These are phyloP conservation scores for Eucalyptus marginata DNA, from an alignment of 345 rosid species.

Conservation along the genomic window DNA sequence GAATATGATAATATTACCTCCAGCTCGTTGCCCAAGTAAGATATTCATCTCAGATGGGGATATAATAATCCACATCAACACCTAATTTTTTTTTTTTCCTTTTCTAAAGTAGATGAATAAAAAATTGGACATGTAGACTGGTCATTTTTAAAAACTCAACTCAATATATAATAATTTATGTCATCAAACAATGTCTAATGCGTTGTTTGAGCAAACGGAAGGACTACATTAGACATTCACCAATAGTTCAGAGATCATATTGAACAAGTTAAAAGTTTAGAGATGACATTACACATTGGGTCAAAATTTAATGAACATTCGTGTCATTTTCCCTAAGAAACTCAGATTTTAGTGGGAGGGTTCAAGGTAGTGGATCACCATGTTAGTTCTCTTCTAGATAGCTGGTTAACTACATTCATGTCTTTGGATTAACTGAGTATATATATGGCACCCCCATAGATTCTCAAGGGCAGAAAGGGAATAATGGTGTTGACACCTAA, in stretches of 20 bases:
- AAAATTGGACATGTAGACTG: accelerated
- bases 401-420: neutral
- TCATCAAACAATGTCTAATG: accelerated
- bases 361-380: neutral
- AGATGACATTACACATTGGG: accelerated
- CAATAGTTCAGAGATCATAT: accelerated
- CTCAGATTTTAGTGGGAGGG: no score
- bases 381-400: neutral
- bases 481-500: no score
- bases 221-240: no score
- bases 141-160: no score
- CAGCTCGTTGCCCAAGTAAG: accelerated
- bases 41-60: accelerated
- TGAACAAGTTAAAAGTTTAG: no score
- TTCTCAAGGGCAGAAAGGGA: neutral
- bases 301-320: no score
- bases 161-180: no score
- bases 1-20: accelerated
- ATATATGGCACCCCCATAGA: neutral
- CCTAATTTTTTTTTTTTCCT: no score
- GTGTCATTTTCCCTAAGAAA: no score
- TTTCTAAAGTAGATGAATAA: no score
- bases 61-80: no score
- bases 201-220: accelerated
- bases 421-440: neutral